A percentile compares a stretch with the other conserved stretches of the same genome.
phyloP scores from a whole-genome alignment of 2,329 filamentous ascomycete species.

The Aureobasidium sp. region DNA sequence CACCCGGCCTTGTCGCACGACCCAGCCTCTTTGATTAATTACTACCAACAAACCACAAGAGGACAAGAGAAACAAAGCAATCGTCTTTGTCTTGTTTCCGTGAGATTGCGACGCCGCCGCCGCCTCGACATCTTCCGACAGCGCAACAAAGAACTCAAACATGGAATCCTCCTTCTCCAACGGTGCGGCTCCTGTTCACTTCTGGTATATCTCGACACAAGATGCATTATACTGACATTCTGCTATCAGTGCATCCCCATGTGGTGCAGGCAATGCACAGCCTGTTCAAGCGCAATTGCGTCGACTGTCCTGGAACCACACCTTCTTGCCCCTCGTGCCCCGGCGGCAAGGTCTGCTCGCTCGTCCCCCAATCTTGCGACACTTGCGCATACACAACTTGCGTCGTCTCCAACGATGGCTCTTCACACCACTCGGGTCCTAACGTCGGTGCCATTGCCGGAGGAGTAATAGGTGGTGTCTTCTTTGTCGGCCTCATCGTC shows the following conservation, averaged over 20 bases:
- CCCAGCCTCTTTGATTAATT: slow-evolving; percentile 4
- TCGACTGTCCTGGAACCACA: slow-evolving; percentile 46
- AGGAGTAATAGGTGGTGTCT: slow-evolving; percentile 78
- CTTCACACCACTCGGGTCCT: slow-evolving; percentile 41
- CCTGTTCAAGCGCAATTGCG: slow-evolving; percentile 51
- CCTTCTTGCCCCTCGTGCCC: slow-evolving; percentile 57
- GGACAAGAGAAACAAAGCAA: neutral
- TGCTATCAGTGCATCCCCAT: slow-evolving; percentile 10
- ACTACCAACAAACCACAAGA: neutral
- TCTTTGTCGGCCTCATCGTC: slow-evolving; percentile 63
- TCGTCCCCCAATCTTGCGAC: slow-evolving; percentile 53
- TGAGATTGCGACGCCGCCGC: neutral
- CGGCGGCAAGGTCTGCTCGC: slow-evolving; percentile 50
- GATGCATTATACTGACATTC: slow-evolving; percentile 5
- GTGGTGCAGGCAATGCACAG: slow-evolving; percentile 24
- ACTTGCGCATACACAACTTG: slow-evolving; percentile 54
- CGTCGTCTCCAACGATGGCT: slow-evolving; percentile 36
- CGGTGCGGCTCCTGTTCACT: neutral
- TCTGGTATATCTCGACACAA: neutral
- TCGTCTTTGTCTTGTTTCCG: neutral
- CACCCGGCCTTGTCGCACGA: slow-evolving; percentile 3
- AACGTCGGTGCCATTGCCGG: slow-evolving; percentile 83
- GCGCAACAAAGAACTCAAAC: neutral
- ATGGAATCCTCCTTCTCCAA: slow-evolving; percentile 11
- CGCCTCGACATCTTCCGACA: neutral